These are phyloP conservation scores for Hyaloperonospora arabidopsidis DNA, from an alignment of 352 stramenopile species.

Conservation along the genomic window DNA sequence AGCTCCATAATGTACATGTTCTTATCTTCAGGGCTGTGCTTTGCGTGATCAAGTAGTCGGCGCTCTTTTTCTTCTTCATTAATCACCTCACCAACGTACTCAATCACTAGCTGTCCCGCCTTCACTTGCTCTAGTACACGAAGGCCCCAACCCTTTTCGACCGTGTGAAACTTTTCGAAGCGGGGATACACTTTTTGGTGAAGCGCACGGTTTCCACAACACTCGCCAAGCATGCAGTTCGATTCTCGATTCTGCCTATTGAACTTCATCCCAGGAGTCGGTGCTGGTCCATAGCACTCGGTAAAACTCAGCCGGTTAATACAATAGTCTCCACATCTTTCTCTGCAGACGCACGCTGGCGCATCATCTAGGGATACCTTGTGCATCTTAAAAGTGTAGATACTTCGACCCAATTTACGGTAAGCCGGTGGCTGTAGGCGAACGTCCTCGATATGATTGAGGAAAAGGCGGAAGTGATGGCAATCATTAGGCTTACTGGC, in stretches of 20 bases:
- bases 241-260: constrained; percentile 69
- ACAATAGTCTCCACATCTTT: constrained; percentile 85
- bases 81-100: constrained; percentile 94
- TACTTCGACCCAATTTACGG: constrained; percentile 64
- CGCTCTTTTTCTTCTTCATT: constrained; percentile 88
- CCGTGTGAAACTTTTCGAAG: constrained; percentile 69
- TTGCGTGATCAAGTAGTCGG: constrained; percentile 75
- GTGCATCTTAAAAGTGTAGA: constrained; percentile 82
- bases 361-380: constrained; percentile 71
- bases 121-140: constrained; percentile 73
- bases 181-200: constrained; percentile 71
- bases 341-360: constrained; percentile 72
- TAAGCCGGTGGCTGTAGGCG: constrained; percentile 67
- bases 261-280: constrained; percentile 48
- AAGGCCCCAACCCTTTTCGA: constrained; percentile 90
- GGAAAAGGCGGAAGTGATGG: constrained; percentile 75
- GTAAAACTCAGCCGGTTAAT: constrained; percentile 90
- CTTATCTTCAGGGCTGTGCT: constrained; percentile 87
- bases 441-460: constrained; percentile 64
- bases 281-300: constrained; percentile 85
- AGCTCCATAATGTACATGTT: constrained; percentile 96
- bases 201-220: constrained; percentile 88
- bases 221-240: constrained; percentile 87
- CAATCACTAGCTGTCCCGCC: constrained; percentile 84
- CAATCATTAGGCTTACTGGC: constrained; percentile 38